phyloP scores from a whole-genome alignment of 2,329 filamentous ascomycete genomes.

The Amylocarpus encephaloides region DNA sequence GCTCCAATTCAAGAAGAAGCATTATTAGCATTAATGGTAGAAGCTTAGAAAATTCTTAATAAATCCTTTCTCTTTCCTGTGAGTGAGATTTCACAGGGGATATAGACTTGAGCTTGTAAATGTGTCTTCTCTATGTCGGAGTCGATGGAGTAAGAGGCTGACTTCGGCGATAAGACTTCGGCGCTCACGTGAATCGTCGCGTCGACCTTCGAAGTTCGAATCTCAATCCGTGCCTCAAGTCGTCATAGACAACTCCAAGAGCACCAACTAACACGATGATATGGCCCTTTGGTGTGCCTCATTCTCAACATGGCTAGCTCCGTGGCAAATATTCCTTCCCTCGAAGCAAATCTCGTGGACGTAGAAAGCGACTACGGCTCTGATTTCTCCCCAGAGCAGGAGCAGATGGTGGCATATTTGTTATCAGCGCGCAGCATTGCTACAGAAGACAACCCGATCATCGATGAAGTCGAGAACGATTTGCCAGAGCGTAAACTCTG shows the following conservation, averaged over 20 bases:
- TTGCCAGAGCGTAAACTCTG: constrained; percentile 30
- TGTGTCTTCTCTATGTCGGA: too few relatives aligned
- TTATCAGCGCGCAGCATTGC: constrained; percentile 37
- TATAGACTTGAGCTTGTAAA: too few relatives aligned
- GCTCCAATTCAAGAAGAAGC: too few relatives aligned
- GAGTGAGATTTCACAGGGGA: too few relatives aligned
- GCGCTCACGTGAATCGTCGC: too few relatives aligned
- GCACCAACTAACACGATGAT: not conserved
- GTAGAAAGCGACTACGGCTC: constrained; percentile 55
- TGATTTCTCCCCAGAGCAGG: constrained; percentile 53
- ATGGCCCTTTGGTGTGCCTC: too few relatives aligned
- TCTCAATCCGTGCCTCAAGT: not conserved
- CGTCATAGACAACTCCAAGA: not conserved
- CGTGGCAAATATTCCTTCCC: constrained; percentile 11
- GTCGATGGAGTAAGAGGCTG: too few relatives aligned
- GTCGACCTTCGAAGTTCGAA: too few relatives aligned
- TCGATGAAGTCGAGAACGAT: constrained; percentile 30
- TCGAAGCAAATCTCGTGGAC: constrained; percentile 4
- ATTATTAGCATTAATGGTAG: too few relatives aligned
- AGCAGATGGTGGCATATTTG: constrained; percentile 45
- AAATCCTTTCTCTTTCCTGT: too few relatives aligned
- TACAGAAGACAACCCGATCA: constrained; percentile 26
- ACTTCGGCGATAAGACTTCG: too few relatives aligned
- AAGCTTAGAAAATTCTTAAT: too few relatives aligned
- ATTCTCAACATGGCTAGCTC: constrained; percentile 20